Percentiles rank a stretch among this genome's conserved stretches.
Conservation (phyloP, 176 grass and related monocot genomes). For the Hyparrhenia diplandra region DNA sequence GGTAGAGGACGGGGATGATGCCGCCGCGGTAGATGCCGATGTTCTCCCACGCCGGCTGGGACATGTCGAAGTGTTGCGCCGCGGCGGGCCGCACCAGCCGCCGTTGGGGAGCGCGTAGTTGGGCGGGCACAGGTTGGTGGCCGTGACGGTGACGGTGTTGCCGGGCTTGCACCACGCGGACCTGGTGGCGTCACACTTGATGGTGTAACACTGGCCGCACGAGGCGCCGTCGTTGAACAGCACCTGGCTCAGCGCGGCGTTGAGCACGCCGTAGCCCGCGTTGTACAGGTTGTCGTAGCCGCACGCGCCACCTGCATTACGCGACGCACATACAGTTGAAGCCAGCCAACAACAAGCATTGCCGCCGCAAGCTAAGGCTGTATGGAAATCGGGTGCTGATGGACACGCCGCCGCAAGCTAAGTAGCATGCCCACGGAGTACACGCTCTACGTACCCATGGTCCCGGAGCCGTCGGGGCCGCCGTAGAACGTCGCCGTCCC, state of each 20-base stretch:
- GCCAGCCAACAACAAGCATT: background rate
- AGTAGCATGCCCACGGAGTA: no score
- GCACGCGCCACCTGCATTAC: conserved; percentile 44
- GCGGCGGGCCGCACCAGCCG: conserved; percentile 48
- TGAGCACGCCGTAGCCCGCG: conserved; percentile 33
- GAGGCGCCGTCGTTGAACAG: conserved; percentile 49
- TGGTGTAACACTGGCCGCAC: conserved; percentile 53
- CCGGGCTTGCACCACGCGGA: conserved; percentile 23
- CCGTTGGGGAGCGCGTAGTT: conserved; percentile 38
- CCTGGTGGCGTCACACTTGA: conserved; percentile 19
- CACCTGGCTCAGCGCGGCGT: conserved; percentile 47
- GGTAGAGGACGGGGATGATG: conserved; percentile 41
- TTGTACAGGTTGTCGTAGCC: conserved; percentile 50
- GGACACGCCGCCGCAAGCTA: no score
- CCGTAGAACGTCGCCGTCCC: conserved; percentile 56
- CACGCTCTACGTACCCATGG: conserved; percentile 66
- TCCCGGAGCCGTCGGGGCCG: conserved; percentile 43
- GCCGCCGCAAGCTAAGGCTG: no score
- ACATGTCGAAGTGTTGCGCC: conserved; percentile 43
- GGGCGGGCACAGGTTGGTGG: conserved; percentile 42
- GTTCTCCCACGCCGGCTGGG: conserved; percentile 38
- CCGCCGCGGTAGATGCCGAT: conserved; percentile 29
- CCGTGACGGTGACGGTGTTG: conserved; percentile 31
- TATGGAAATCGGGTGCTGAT: background rate
- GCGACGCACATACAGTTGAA: no score